Percentiles rank a stretch among this genome's conserved stretches.
Evolutionary conservation across 179 eudicot genomes (phyloP).

Genomic region (Silene noctiflora): DNA sequence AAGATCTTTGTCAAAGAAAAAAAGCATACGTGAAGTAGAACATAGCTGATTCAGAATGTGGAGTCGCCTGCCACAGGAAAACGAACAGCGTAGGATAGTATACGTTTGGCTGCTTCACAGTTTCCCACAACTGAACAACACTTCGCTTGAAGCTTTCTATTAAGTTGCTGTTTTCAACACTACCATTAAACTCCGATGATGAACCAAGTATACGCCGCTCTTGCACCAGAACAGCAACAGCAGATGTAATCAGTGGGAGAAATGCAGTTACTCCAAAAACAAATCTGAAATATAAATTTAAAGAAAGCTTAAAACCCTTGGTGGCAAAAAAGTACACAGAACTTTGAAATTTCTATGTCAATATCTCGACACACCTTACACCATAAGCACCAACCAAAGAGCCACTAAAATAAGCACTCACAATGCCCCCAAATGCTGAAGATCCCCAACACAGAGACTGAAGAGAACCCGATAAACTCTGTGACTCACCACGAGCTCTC

Average conservation of each 20-base stretch:
- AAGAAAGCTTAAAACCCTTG: constrained; percentile 20
- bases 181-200: constrained; percentile 33
- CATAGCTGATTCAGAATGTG: constrained; percentile 98
- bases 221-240: constrained; percentile 83
- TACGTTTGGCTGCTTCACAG: constrained; percentile 84
- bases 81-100: constrained; percentile 90
- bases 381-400: constrained; percentile 96
- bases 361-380: constrained; percentile 56
- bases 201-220: constrained; percentile 63
- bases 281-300: constrained; percentile 54
- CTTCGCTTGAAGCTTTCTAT: constrained; percentile 54
- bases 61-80: constrained; percentile 98
- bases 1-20: background rate
- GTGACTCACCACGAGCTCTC: constrained; percentile 99
- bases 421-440: constrained; percentile 91
- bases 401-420: constrained; percentile 97
- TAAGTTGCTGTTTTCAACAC: constrained; percentile 37
- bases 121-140: constrained; percentile 61
- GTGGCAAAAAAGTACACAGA: background rate
- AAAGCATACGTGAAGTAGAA: constrained; percentile 89
- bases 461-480: constrained; percentile 93
- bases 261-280: constrained; percentile 93
- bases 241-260: constrained; percentile 92
- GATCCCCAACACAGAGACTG: constrained; percentile 99
- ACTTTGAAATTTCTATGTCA: background rate